Percentiles rank a stretch among this genome's conserved stretches.
Conservation (phyloP, 805 yeast species). For the Kodamaea jinghongensis region DNA sequence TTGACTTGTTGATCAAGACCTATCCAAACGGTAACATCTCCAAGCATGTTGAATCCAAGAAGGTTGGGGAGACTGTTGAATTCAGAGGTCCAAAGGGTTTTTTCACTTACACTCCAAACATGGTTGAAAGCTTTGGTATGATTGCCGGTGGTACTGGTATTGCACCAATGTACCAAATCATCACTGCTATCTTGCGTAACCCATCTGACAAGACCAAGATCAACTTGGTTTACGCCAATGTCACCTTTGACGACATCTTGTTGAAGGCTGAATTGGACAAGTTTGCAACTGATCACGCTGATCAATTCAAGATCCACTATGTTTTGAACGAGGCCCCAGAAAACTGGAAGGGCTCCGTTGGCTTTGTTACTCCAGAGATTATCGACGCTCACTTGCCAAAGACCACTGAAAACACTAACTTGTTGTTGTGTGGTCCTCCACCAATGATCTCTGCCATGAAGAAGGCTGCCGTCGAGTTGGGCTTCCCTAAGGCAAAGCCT, state of each 20-base stretch:
- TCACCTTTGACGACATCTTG: slow-evolving; percentile 74
- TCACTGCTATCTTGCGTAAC: slow-evolving; percentile 73
- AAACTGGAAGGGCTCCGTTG: slow-evolving; percentile 73
- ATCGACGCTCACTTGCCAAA: slow-evolving; percentile 62
- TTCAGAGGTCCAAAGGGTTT: slow-evolving; percentile 92
- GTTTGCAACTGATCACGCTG: slow-evolving; percentile 54
- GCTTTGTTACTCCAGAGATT: slow-evolving; percentile 77
- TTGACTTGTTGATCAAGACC: slow-evolving; percentile 81
- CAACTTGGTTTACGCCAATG: slow-evolving; percentile 77
- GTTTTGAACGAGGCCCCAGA: slow-evolving; percentile 72
- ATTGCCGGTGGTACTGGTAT: slow-evolving; percentile 97
- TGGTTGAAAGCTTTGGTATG: slow-evolving; percentile 75
- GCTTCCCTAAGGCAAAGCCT: slow-evolving; percentile 81
- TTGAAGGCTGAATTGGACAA: slow-evolving; percentile 76
- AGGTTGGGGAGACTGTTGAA: slow-evolving; percentile 74
- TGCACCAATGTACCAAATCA: slow-evolving; percentile 92
- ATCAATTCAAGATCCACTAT: slow-evolving; percentile 63
- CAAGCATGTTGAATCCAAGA: slow-evolving; percentile 63
- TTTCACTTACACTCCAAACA: slow-evolving; percentile 78
- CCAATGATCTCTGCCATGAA: slow-evolving; percentile 85
- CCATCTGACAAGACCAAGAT: slow-evolving; percentile 78
- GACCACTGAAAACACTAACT: slow-evolving; percentile 57
- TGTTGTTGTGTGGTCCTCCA: slow-evolving; percentile 92
- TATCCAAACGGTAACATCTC: slow-evolving; percentile 87
- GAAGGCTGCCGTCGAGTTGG: slow-evolving; percentile 70